phyloP scores from a whole-genome alignment of 352 stramenopile species.

The Globisporangium cystogenes region DNA sequence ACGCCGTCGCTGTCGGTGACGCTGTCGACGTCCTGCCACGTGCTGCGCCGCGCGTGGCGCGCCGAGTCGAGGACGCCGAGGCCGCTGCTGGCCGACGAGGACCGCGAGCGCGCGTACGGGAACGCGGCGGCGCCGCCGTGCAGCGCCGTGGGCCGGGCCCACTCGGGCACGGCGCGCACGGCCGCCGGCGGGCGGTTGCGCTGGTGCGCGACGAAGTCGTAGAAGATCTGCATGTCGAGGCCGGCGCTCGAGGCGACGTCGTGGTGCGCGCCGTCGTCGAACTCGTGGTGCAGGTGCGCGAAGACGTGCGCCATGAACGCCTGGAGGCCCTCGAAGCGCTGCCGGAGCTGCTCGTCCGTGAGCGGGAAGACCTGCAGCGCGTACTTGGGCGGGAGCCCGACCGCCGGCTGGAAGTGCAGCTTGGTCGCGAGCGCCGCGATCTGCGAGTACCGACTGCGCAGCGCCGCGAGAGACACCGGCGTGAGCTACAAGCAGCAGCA shows the following conservation, averaged over 20 bases:
- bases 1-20: constrained; percentile 62
- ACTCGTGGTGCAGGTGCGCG: constrained; percentile 29
- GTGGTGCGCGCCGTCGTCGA: constrained; percentile 55
- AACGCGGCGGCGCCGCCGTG: constrained; percentile 5
- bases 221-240: constrained; percentile 82
- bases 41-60: constrained; percentile 8
- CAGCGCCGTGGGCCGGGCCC: constrained; percentile 37
- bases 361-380: constrained; percentile 75
- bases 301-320: constrained; percentile 51
- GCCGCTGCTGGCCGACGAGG: constrained; percentile 14
- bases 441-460: constrained; percentile 60
- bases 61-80: constrained; percentile 11
- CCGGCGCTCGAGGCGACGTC: constrained; percentile 48
- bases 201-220: constrained; percentile 64
- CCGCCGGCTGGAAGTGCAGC: constrained; percentile 61
- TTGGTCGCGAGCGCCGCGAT: constrained; percentile 53
- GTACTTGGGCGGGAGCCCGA: constrained; percentile 76
- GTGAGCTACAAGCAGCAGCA: background rate
- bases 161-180: constrained; percentile 44
- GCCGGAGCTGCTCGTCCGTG: constrained; percentile 45
- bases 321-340: constrained; percentile 65
- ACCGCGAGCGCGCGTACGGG: constrained; percentile 8
- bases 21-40: constrained; percentile 55
- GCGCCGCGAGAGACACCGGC: background rate
- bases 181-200: constrained; percentile 57